These are phyloP conservation scores for Aspergillus sp. DNA, from an alignment of 2,329 filamentous ascomycete genomes.

Conservation along the genomic window DNA sequence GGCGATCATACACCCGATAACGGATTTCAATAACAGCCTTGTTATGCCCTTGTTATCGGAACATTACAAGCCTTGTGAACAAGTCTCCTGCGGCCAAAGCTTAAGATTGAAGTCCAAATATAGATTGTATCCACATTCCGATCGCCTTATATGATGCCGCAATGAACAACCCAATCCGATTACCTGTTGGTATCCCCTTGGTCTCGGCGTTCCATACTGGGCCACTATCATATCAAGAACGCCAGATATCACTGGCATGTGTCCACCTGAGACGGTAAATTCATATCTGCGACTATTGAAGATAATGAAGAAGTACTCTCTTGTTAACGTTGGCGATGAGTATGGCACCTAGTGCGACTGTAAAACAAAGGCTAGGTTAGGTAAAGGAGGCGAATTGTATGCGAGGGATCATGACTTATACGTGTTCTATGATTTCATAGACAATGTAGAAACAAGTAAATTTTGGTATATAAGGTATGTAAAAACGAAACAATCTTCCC, in stretches of 20 bases:
- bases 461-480: neutral
- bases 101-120: neutral
- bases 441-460: neutral
- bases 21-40: slow-evolving; percentile 33
- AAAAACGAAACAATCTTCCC: neutral
- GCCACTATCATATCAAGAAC: neutral
- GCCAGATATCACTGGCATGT: neutral
- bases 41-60: slow-evolving; percentile 45
- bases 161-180: neutral
- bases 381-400: neutral
- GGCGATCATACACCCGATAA: slow-evolving; percentile 35
- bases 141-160: neutral
- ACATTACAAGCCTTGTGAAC: neutral
- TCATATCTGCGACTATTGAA: neutral
- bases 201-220: neutral
- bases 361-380: neutral
- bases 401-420: no score
- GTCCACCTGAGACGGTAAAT: neutral
- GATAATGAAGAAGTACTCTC: neutral
- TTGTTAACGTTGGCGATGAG: neutral
- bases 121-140: neutral
- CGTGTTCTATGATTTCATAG: neutral
- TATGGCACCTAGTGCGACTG: neutral
- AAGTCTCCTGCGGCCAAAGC: neutral
- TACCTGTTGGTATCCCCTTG: neutral